Conservation (phyloP, 768 basidiomycete species). For the Serendipita sp. region DNA sequence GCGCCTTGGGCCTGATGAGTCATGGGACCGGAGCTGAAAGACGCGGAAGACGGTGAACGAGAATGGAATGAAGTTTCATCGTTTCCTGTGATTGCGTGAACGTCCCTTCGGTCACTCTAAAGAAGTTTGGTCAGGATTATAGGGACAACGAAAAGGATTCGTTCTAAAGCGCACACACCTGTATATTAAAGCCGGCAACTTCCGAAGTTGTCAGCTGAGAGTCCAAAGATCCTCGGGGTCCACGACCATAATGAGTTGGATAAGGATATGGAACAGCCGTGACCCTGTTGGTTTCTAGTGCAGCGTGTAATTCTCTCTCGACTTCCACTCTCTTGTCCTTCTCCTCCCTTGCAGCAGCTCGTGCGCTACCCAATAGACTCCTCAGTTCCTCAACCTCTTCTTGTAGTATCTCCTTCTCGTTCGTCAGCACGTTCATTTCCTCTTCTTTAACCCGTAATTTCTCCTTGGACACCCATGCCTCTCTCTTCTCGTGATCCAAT, state of each 20-base stretch:
- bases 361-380: neutral
- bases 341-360: neutral
- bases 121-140: neutral
- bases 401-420: conserved; percentile 26
- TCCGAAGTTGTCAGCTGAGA: neutral
- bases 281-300: neutral
- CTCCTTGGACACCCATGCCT: conserved; percentile 74
- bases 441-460: conserved; percentile 30
- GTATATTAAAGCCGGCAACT: neutral
- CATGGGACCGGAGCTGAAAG: neutral
- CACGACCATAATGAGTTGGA: neutral
- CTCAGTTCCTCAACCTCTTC: conserved; percentile 28
- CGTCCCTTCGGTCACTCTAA: neutral
- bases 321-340: neutral
- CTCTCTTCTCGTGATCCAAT: conserved; percentile 62
- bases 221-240: neutral
- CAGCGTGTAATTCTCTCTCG: neutral
- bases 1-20: neutral
- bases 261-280: neutral
- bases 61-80: conserved; percentile 1
- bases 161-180: neutral
- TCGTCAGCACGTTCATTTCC: conserved; percentile 42
- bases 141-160: neutral
- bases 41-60: neutral
- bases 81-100: neutral